These are phyloP conservation scores for Rubus idaeus DNA, from an alignment of 306 rosid species.

Conservation along the genomic window DNA sequence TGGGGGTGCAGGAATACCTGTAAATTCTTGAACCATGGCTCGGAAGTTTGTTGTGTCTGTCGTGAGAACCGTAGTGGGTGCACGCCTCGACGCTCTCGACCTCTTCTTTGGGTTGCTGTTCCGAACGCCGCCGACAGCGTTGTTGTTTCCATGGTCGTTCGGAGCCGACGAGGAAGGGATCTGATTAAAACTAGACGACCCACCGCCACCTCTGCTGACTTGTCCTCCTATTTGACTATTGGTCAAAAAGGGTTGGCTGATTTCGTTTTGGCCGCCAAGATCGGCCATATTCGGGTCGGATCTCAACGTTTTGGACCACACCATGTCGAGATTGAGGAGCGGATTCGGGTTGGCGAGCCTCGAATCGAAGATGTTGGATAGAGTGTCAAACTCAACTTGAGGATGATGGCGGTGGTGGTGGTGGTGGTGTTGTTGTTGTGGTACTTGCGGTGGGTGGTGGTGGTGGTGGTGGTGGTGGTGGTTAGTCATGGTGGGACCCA, in stretches of 20 bases:
- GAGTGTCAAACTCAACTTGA: slow-evolving; percentile 44
- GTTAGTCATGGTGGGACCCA: slow-evolving; percentile 35
- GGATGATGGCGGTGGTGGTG: slow-evolving; percentile 18
- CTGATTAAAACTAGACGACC: slow-evolving; percentile 27
- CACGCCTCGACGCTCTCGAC: slow-evolving; percentile 89
- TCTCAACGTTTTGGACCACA: slow-evolving; percentile 54
- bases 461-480: slow-evolving; percentile 23
- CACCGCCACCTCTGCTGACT: slow-evolving; percentile 31
- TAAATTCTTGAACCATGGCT: slow-evolving; percentile 99
- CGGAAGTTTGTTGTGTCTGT: slow-evolving; percentile 91
- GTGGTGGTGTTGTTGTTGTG: not conserved
- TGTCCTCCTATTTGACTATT: slow-evolving; percentile 31
- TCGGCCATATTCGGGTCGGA: slow-evolving; percentile 51
- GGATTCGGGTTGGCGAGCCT: slow-evolving; percentile 35
- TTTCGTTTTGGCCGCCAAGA: slow-evolving; percentile 33
- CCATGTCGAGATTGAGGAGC: slow-evolving; percentile 46
- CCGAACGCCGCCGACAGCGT: slow-evolving; percentile 35
- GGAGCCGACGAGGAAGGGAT: slow-evolving; percentile 25
- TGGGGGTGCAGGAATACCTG: slow-evolving; percentile 94
- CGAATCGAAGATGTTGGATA: slow-evolving; percentile 55
- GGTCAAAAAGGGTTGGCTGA: slow-evolving; percentile 38
- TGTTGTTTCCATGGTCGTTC: slow-evolving; percentile 28
- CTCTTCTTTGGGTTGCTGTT: slow-evolving; percentile 73
- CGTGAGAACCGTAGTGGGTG: slow-evolving; percentile 89
- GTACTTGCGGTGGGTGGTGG: slow-evolving; percentile 11